Base-by-base conservation (phyloP, 1,284 basidiomycete genomes). In the Tylopilus sp. region DNA sequence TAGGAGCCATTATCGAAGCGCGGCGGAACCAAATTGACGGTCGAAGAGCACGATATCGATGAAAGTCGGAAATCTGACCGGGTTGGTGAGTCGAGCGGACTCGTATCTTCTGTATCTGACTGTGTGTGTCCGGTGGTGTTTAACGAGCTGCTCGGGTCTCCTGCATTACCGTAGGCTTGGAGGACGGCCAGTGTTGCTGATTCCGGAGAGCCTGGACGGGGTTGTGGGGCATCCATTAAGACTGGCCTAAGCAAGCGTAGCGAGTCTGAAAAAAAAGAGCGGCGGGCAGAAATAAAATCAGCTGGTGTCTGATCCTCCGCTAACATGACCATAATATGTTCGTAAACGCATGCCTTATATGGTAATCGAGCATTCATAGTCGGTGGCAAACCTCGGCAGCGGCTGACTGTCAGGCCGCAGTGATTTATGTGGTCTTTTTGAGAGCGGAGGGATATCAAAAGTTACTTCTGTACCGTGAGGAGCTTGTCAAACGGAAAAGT, bases 261-360 rank as follows among this genome's bases (percentile, higher is more conserved):
- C 41, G 30, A 33, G 52, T 41, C 48, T 25, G 23, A 48, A 52
- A 44, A 30, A 42, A 35, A 36, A 49, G 31, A 26, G 46, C 25
- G 54, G 60, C 53, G 62, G 42, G 52, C 37, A 49, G 44, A 48
- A 53, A 64, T 50, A 38, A 41, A 62, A 53, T 44, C 45, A 19
- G 25, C n/a, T 21, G 34, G 41, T 41, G 23, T 23, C 18, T 16
- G 43, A 40, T 19, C 38, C 18, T 47, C 48, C 53, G 52, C 45
- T 59, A 41, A 40, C 35, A 45, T 45, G 47, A 48, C 53, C 46
- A 33, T 41, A 48, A 59, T 29, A 7, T 7, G 62, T 69, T 66
- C 65, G 56, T 68, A 65, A 65, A 65, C 12, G 49, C 53, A 41
- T 67, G 44, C 64, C 64, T 58, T 42, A 60, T 64, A 45, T 44